A percentile compares a stretch with the other conserved stretches of the same genome.
Evolutionary conservation across 2,329 filamentous ascomycete species (phyloP).

Genomic region (Curvularia verruculosa): DNA sequence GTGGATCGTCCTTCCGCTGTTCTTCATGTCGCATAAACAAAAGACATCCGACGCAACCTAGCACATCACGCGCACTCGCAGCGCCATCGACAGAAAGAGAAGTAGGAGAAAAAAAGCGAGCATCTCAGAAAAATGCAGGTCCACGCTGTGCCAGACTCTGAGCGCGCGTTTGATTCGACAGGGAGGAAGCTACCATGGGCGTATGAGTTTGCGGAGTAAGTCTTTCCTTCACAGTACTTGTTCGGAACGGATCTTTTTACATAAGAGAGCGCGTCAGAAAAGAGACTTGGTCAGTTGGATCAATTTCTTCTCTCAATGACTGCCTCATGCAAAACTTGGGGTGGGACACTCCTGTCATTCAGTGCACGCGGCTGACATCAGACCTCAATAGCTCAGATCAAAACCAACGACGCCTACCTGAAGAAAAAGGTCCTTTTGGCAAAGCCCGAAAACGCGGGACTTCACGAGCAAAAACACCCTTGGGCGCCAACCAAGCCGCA

Average conservation of each 20-base stretch:
- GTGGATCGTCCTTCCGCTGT: slow-evolving; percentile 18
- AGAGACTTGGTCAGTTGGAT: not conserved
- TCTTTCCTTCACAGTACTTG: slow-evolving; percentile 17
- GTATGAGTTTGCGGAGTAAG: slow-evolving; percentile 67
- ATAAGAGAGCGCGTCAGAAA: not conserved
- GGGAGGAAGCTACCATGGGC: slow-evolving; percentile 68
- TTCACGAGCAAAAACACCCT: slow-evolving; percentile 61
- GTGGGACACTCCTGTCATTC: slow-evolving; percentile 2
- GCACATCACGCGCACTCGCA: slow-evolving; percentile 12
- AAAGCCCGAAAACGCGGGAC: slow-evolving; percentile 54
- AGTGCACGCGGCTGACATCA: slow-evolving; percentile 23
- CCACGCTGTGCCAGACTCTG: slow-evolving; percentile 67
- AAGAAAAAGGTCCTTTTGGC: slow-evolving; percentile 68
- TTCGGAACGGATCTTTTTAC: not conserved
- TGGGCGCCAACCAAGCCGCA: slow-evolving; percentile 63
- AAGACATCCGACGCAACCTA: slow-evolving; percentile 8
- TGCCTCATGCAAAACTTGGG: slow-evolving; percentile 4
- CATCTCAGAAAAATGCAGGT: slow-evolving; percentile 62
- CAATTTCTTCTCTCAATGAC: not conserved
- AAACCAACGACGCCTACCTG: slow-evolving; percentile 59
- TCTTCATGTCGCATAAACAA: slow-evolving; percentile 39
- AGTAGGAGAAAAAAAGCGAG: not conserved
- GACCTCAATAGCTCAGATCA: slow-evolving; percentile 43
- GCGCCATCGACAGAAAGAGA: slow-evolving; percentile 3
- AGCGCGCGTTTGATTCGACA: slow-evolving; percentile 64